phyloP scores from a whole-genome alignment of 495 filamentous ascomycete species.

The Penicillium mononematosum region DNA sequence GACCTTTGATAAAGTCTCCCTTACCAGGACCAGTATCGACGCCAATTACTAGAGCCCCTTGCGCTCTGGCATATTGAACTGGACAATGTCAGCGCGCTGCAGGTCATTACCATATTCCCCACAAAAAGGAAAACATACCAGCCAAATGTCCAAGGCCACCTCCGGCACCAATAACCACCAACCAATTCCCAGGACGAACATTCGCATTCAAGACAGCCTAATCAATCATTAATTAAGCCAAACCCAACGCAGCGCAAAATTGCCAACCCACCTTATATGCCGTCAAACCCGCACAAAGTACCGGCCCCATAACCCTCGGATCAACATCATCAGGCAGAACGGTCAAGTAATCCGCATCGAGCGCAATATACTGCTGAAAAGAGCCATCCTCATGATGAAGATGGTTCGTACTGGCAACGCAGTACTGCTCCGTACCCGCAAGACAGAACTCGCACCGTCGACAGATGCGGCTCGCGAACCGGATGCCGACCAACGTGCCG shows the following conservation, averaged over 20 bases:
- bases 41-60: conserved; percentile 47
- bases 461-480: conserved; percentile 47
- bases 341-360: conserved; percentile 49
- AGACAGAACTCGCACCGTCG: conserved; percentile 37
- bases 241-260: not conserved
- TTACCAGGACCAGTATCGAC: conserved; percentile 47
- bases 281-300: conserved; percentile 46
- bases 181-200: conserved; percentile 42
- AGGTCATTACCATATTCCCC: not conserved
- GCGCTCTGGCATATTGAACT: conserved; percentile 51
- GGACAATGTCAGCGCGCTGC: not conserved
- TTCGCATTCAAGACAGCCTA: conserved; percentile 44
- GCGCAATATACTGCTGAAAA: conserved; percentile 47
- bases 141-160: conserved; percentile 51
- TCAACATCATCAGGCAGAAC: conserved; percentile 48
- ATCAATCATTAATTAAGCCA: not conserved
- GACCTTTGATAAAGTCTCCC: conserved; percentile 38
- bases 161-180: conserved; percentile 51
- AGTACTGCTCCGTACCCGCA: no score
- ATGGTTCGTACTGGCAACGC: conserved; percentile 40
- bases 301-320: conserved; percentile 42
- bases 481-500: conserved; percentile 46
- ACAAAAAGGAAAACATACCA: conserved; percentile 23
- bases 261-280: conserved; percentile 31
- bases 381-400: conserved; percentile 51